phyloP scores from a whole-genome alignment of 305 asterid species.

The Withania somnifera region DNA sequence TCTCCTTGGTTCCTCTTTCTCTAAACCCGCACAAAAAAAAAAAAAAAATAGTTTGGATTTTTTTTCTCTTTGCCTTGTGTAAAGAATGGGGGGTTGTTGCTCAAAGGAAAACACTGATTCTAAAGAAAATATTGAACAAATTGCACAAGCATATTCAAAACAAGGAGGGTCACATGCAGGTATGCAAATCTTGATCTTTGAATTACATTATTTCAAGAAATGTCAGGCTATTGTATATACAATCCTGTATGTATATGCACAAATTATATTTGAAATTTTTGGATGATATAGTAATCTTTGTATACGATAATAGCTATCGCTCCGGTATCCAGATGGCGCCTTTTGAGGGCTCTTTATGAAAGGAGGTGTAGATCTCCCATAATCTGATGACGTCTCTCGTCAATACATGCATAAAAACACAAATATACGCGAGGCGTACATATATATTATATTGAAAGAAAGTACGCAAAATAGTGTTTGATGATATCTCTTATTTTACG shows the following conservation, averaged over 20 bases:
- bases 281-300: not conserved
- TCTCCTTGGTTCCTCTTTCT: not conserved
- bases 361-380: too few relatives aligned
- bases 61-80: conserved; percentile 1
- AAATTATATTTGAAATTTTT: not conserved
- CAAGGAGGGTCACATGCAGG: conserved; percentile 2
- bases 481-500: too few relatives aligned
- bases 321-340: too few relatives aligned
- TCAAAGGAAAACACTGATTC: not conserved
- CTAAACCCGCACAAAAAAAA: not conserved
- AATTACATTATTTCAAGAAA: not conserved
- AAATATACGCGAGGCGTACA: too few relatives aligned
- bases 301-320: too few relatives aligned
- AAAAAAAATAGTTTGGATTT: not conserved
- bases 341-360: too few relatives aligned
- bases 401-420: not conserved
- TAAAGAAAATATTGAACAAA: conserved; percentile 1
- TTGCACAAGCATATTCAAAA: not conserved
- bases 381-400: not conserved
- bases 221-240: not conserved
- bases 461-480: too few relatives aligned
- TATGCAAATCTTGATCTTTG: not conserved
- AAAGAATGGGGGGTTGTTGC: not conserved
- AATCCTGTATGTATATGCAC: not conserved
- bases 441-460: too few relatives aligned